Evolutionary conservation across 257 asterid species (phyloP), one percentile per base, ranked within the genome.

Genomic region (Gentiana macrophylla): DNA sequence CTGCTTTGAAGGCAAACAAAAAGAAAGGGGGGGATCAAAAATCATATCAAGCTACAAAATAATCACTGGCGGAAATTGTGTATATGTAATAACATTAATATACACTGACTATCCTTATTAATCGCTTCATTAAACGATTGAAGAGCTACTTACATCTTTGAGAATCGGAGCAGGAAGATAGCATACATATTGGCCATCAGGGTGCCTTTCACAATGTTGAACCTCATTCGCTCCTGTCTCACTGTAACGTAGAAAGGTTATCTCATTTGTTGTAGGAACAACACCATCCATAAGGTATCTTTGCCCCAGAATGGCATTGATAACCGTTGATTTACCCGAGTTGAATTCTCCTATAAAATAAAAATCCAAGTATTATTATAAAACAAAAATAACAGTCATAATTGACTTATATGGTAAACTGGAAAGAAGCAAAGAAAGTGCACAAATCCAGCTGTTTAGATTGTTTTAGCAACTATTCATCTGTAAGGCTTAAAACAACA

Each of bases 261-360:
- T 84, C 70, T 92, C 97, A 69, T 85, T 92, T 61, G 99, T 92
- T 52, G 99, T 88, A 62, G 99, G 99, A 67, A 92, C 77, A 69
- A 88, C 99, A 63, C 99, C 97, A 68, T 88, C 95, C 73, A 64
- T 72, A 59, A 92, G 72, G 72, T 81, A 92, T 68, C 69, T 89
- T 74, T 92, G 70, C 59, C 99, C 99, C 60, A 88, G 94, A 78
- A 92, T 75, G 72, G 99, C 97, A 83, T 92, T 92, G 73, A 92
- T 83, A 72, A 92, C 89, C 67, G 94, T 80, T 10, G 95, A 92
- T 80, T 92, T 92, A 64, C 97, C 97, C 63, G 99, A 92, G 80
- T 88, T 92, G 79, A 92, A 88, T 76, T 88, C 99, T 64, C 99
- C 99, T 92, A 76, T 62, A 46, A 61, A 41, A 62, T 57, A 66